These are phyloP conservation scores for Corymbia calophylla DNA, from an alignment of 441 rosid genomes.

Conservation along the genomic window DNA sequence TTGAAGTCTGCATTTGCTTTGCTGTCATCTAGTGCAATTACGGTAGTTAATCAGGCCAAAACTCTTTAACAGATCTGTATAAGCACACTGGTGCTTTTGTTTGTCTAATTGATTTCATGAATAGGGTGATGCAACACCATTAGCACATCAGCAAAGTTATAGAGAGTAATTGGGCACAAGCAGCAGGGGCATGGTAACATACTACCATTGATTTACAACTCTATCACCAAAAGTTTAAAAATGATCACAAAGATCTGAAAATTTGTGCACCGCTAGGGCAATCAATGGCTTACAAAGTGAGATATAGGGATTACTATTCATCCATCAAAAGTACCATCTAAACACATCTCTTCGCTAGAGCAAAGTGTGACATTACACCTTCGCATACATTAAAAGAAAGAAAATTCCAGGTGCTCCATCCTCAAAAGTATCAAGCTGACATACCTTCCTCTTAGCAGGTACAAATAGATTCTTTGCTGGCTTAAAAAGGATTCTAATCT, in stretches of 20 bases:
- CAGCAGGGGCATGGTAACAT: not conserved
- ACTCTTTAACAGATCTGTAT: not conserved
- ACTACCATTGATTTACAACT: no score
- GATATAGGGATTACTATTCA: not conserved
- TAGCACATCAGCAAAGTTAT: not conserved
- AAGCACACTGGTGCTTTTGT: not conserved
- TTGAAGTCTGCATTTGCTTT: slow-evolving; percentile 47
- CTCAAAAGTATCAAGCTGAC: not conserved
- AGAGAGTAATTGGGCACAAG: not conserved
- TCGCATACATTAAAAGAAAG: not conserved
- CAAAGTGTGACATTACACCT: not conserved
- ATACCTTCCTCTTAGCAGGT: not conserved
- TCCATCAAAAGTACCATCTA: not conserved
- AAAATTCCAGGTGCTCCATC: not conserved
- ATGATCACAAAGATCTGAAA: no score
- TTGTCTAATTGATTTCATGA: not conserved
- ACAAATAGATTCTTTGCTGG: not conserved
- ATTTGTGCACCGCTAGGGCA: no score
- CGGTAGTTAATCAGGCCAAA: slow-evolving; percentile 18
- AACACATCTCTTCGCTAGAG: not conserved
- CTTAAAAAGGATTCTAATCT: not conserved
- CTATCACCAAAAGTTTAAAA: no score
- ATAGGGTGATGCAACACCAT: not conserved
- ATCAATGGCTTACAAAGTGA: not conserved
- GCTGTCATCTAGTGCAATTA: slow-evolving; percentile 55